These are phyloP conservation scores for Penicillium sp. DNA, from an alignment of 2,329 filamentous ascomycete genomes.

Conservation along the genomic window DNA sequence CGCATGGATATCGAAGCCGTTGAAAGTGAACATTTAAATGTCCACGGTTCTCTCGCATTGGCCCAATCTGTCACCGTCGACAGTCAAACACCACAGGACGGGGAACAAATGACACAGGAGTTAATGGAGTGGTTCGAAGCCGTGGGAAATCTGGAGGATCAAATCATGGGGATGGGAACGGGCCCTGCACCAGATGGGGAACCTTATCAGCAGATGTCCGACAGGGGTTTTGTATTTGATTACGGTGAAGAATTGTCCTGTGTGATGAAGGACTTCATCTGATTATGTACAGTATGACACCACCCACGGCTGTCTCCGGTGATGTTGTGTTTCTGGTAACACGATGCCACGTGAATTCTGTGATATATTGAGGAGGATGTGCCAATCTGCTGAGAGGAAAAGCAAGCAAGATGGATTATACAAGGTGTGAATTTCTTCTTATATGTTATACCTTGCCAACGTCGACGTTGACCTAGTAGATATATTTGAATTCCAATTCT, in stretches of 20 bases:
- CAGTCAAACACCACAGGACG: constrained; percentile 42
- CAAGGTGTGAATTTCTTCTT: neutral
- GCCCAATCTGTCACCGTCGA: constrained; percentile 57
- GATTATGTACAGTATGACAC: neutral
- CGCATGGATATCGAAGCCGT: constrained; percentile 6
- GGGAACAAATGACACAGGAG: constrained; percentile 57
- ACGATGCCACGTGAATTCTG: neutral
- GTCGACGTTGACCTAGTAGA: constrained; percentile 26
- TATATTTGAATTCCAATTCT: constrained; percentile 50
- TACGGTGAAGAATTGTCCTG: constrained; percentile 57
- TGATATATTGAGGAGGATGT: neutral
- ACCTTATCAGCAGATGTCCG: constrained; percentile 29
- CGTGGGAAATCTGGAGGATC: constrained; percentile 52
- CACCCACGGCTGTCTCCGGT: too few relatives aligned
- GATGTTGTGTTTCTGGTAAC: neutral
- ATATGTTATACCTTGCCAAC: neutral
- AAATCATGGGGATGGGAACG: constrained; percentile 36
- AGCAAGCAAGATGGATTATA: neutral
- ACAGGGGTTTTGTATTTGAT: constrained; percentile 43
- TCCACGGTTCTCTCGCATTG: constrained; percentile 49
- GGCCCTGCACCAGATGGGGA: constrained; percentile 19
- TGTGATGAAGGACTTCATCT: constrained; percentile 53
- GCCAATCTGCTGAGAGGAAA: too few relatives aligned
- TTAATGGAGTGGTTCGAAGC: constrained; percentile 62
- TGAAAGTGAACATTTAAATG: neutral